phyloP scores from a whole-genome alignment of 2,329 filamentous ascomycete species.

The Intubia oerlemansii region DNA sequence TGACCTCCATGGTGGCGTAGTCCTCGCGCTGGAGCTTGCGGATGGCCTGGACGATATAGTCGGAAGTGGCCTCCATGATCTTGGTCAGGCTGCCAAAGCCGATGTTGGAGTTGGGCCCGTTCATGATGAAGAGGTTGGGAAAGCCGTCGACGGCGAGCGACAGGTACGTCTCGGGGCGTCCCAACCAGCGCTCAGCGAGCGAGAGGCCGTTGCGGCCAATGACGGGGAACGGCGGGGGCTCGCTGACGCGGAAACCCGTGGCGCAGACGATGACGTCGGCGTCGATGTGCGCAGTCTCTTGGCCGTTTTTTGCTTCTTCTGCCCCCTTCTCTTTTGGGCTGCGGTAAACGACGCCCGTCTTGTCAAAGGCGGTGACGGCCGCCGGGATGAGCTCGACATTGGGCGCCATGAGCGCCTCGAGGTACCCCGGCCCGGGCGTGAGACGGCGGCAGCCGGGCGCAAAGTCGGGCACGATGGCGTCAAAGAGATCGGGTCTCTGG shows the following conservation, averaged over 20 bases:
- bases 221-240: slow-evolving; percentile 19
- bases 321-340: no score
- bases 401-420: slow-evolving; percentile 19
- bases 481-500: slow-evolving; percentile 21
- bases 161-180: slow-evolving; percentile 21
- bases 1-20: slow-evolving; percentile 22
- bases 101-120: slow-evolving; percentile 25
- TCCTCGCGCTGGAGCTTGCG: slow-evolving; percentile 26
- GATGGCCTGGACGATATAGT: slow-evolving; percentile 23
- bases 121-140: slow-evolving; percentile 26
- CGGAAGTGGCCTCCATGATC: slow-evolving; percentile 25
- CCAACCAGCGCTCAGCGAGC: slow-evolving; percentile 18
- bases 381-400: slow-evolving; percentile 20
- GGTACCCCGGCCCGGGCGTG: slow-evolving; percentile 23
- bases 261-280: slow-evolving; percentile 26
- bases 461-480: slow-evolving; percentile 21
- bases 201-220: slow-evolving; percentile 16
- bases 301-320: no score
- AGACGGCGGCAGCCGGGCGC: slow-evolving; percentile 21
- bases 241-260: slow-evolving; percentile 22
- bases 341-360: slow-evolving; percentile 18
- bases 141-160: slow-evolving; percentile 23
- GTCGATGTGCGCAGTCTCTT: slow-evolving; percentile 8
- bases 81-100: slow-evolving; percentile 23
- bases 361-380: slow-evolving; percentile 14